These are phyloP conservation scores for Starmerella khaoyaiensis DNA, from an alignment of 805 yeast species.

Conservation along the genomic window DNA sequence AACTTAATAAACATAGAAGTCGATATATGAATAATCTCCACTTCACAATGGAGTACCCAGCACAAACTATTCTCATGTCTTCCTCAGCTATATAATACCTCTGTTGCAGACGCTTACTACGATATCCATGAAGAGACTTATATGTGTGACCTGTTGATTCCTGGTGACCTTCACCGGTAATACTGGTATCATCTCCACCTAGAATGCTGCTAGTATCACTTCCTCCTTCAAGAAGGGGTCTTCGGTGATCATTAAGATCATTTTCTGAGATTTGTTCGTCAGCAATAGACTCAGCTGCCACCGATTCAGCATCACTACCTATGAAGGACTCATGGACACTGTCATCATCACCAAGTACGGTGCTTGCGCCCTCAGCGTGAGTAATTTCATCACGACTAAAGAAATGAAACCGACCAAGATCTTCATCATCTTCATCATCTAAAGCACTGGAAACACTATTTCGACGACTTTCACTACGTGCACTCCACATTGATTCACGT, in stretches of 20 bases:
- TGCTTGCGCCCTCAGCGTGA: slow-evolving; percentile 69
- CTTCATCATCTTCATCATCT: slow-evolving; percentile 8
- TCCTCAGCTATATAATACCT: slow-evolving; percentile 90
- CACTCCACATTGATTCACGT: slow-evolving; percentile 14
- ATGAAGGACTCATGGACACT: slow-evolving; percentile 20
- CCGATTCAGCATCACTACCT: slow-evolving; percentile 2
- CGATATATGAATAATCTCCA: slow-evolving; percentile 39
- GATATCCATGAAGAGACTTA: slow-evolving; percentile 11
- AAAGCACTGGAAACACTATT: slow-evolving; percentile 7
- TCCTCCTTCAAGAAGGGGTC: slow-evolving; percentile 3
- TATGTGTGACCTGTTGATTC: slow-evolving; percentile 1
- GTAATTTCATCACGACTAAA: slow-evolving; percentile 75
- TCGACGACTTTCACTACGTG: slow-evolving; percentile 6
- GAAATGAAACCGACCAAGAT: slow-evolving; percentile 42
- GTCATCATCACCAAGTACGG: slow-evolving; percentile 41
- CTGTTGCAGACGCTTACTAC: slow-evolving; percentile 35
- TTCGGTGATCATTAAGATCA: slow-evolving; percentile 3
- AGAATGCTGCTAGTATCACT: background rate
- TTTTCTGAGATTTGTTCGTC: background rate
- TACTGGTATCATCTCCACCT: background rate
- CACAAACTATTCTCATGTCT: slow-evolving; percentile 86
- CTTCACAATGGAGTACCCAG: slow-evolving; percentile 58
- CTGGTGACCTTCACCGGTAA: no score
- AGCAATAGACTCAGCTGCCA: slow-evolving; percentile 3
- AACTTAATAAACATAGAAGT: slow-evolving; percentile 41